Base-by-base conservation (phyloP, 768 basidiomycete species). In the Lentinula guzmanii region DNA sequence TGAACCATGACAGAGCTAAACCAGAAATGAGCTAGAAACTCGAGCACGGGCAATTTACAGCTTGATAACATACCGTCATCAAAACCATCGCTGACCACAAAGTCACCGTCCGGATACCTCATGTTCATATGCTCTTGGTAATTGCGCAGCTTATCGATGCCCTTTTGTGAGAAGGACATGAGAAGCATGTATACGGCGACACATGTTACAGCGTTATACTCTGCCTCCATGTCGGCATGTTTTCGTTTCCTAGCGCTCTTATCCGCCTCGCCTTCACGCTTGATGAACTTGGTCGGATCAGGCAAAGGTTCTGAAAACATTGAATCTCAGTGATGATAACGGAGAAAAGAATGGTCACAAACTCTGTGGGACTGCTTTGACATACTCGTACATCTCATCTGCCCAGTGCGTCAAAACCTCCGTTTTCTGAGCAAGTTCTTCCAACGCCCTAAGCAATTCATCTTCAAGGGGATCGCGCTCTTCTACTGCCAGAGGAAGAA, bases 381-480 rank as follows among this genome's bases (percentile, higher is more conserved):
- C 90, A 68, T 86, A 87, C 67, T 92, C 91, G 67, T 92, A 91
- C 84, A 97, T 89, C 79, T 94, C 90, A 65, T 98, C 96, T 21
- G 91, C 97, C 86, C 95, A 96, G 63, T 91, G 89, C 61, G 91
- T 90, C 62, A 98, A 76, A 57, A 95, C 94, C 63, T 91, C 87
- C 37, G 96, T 96, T 81, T 98, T 99, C 79, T 97, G 93, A 37
- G 95, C 96, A 3, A 95, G 77, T 64, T 95, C 91, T 70, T 98
- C 96, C 46, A 98, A 76, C 18, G 76, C 72, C 2, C 79, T 84
- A n/a, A 97, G 75, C n/a, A 97, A 72, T 62, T 86, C 84, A 63
- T 96, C 92, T 66, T 97, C 94, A 65, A 90, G 76, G 1, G 87
- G 88, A 67, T 91, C 88, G 18, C 82, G 72, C 63, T 78, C 76